phyloP scores from a whole-genome alignment of 176 grass and related monocot species.

The Thalia dealbata region DNA sequence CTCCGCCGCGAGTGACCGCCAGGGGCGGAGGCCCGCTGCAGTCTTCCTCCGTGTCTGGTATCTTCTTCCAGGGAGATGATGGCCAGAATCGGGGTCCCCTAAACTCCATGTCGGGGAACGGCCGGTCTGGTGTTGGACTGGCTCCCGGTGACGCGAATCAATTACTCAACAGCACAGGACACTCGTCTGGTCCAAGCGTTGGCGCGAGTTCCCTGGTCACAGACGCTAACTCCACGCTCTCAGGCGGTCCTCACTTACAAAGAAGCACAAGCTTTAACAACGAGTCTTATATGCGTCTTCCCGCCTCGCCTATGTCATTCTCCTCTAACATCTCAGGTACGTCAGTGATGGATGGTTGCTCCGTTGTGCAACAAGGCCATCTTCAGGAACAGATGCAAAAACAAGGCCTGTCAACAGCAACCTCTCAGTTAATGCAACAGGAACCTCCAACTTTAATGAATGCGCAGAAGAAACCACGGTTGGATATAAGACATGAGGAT shows the following conservation, averaged over 20 bases:
- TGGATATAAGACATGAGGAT: conserved; percentile 63
- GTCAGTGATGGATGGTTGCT: conserved; percentile 80
- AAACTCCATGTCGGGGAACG: conserved; percentile 41
- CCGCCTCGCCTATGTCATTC: conserved; percentile 97
- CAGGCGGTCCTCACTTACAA: conserved; percentile 73
- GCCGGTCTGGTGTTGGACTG: conserved; percentile 37
- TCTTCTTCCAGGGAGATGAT: conserved; percentile 39
- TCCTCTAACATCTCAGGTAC: conserved; percentile 94
- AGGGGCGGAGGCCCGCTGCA: not conserved
- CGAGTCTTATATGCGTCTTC: conserved; percentile 80
- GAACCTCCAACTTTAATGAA: conserved; percentile 29
- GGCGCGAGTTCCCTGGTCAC: conserved; percentile 92
- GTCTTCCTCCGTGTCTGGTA: conserved; percentile 5
- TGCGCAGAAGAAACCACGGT: conserved; percentile 67
- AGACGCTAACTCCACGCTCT: conserved; percentile 78
- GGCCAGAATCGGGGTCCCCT: conserved; percentile 24
- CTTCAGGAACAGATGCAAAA: conserved; percentile 71
- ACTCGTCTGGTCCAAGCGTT: conserved; percentile 74
- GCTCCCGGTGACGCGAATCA: conserved; percentile 50
- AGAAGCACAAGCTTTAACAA: conserved; percentile 74
- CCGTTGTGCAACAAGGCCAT: conserved; percentile 70
- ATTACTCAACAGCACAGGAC: conserved; percentile 41
- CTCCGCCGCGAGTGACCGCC: not conserved
- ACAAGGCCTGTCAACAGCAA: conserved; percentile 67
- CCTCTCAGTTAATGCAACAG: conserved; percentile 54